phyloP scores from a whole-genome alignment of 306 rosid species.

The Cucurbita ficifolia region DNA sequence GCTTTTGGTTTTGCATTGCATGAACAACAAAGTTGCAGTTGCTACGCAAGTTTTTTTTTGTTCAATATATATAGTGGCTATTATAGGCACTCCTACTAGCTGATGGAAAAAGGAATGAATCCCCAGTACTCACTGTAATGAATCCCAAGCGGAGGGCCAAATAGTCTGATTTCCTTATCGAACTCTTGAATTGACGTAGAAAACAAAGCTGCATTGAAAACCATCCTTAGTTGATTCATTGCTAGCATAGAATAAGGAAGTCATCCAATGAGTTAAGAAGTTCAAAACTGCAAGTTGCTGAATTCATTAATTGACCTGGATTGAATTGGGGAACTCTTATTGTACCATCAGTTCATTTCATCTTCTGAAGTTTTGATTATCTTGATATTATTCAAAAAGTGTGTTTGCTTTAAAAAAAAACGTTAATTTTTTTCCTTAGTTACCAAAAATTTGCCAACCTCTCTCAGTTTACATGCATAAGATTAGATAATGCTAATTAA shows the following conservation, averaged over 20 bases:
- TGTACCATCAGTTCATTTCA: neutral
- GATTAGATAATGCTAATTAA: neutral
- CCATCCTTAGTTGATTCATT: neutral
- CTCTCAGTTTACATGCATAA: neutral
- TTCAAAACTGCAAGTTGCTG: neutral
- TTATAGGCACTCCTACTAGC: neutral
- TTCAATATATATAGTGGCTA: neutral
- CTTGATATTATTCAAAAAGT: neutral
- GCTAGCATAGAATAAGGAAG: neutral
- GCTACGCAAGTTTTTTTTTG: too few relatives aligned
- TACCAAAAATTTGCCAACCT: neutral
- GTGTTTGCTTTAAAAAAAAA: neutral
- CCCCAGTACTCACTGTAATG: conserved; percentile 45
- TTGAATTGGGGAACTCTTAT: neutral
- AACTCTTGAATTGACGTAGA: conserved; percentile 74
- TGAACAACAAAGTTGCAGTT: neutral
- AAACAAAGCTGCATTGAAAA: conserved; percentile 74
- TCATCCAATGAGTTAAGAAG: neutral
- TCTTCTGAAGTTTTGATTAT: neutral
- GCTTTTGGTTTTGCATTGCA: neutral
- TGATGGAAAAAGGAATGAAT: neutral
- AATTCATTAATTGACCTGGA: neutral
- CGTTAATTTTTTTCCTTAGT: neutral
- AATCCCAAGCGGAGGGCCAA: conserved; percentile 93
- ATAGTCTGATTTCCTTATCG: conserved; percentile 70